Evolutionary conservation across 768 basidiomycete genomes (phyloP), one percentile per base, ranked within the genome.

Genomic region (Rubroboletus satanas): DNA sequence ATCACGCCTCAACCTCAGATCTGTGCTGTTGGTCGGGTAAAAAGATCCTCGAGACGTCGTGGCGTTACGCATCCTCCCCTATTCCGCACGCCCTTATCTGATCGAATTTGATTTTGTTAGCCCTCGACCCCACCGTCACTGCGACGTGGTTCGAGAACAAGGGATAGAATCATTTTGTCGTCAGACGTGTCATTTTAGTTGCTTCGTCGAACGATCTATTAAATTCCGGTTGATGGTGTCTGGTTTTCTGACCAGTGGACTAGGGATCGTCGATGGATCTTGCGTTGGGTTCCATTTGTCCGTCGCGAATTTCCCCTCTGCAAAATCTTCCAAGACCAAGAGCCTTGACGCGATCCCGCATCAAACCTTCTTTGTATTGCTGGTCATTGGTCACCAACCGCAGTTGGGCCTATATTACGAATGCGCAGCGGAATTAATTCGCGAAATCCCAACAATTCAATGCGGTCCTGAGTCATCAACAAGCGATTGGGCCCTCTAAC

Each of bases 181-280:
- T 69, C 64, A 80, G 80, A 38, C 80, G 82, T 65, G 78, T 78
- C 51, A 69, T 79, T 4, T 83, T 80, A 6, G 66, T 78, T 49
- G 80, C 80, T 1, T 80, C 79, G 14, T 73, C 68, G 18, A 83
- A 86, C 73, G 85, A 85, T 86, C 82, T 63, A 79, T 81, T 72
- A 80, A 21, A 82, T 72, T 78, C 77, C 65, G 81, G 62, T 61
- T 74, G 31, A 76, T 74, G 11, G 68, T 70, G 9, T 69, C 74
- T 45, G 70, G 77, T 50, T 67, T 76, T 43, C 78, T 79, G 14
- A 71, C 84, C 63, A 83, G 84, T 66, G 83, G 82, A 32, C 66
- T 75, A 56, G 82, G 79, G 61, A 74, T 80, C 58, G 63, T 67
- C n/a, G 72, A 72, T 33, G 81, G 79, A 33, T 84, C 82, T 44